Conservation (phyloP, 306 rosid species). For the Prinsepia uniflora region DNA sequence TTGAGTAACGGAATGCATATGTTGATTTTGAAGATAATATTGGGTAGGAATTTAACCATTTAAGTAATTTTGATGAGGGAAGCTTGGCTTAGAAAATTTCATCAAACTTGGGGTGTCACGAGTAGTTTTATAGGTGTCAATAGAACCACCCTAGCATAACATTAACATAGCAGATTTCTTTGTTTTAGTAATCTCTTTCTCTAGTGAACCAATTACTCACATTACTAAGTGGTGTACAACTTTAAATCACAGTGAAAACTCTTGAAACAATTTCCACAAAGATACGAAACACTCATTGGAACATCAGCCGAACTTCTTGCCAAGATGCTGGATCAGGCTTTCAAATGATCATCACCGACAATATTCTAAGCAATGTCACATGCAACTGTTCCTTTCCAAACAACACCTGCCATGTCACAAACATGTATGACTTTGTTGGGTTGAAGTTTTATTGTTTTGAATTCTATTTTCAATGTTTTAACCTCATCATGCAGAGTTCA, state of each 20-base stretch:
- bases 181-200: not conserved
- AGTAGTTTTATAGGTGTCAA: not conserved
- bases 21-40: not conserved
- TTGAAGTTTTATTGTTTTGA: not conserved
- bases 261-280: conserved; percentile 50
- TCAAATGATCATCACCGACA: not conserved
- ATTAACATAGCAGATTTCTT: not conserved
- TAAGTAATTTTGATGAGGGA: not conserved
- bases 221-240: not conserved
- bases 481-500: no score
- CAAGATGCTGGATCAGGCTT: conserved; percentile 20
- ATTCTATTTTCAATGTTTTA: not conserved
- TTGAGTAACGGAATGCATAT: no score
- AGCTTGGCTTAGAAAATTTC: not conserved
- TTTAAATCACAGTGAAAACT: conserved; percentile 30
- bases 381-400: conserved; percentile 43
- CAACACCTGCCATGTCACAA: conserved; percentile 48
- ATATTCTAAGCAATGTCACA: conserved; percentile 31
- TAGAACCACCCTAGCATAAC: not conserved
- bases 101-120: not conserved
- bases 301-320: conserved; percentile 39
- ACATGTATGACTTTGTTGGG: conserved; percentile 31
- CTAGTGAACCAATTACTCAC: not conserved
- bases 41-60: not conserved
- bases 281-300: conserved; percentile 44